Base-by-base conservation (phyloP, 768 basidiomycete species). In the Podaxis carcinomalis region DNA sequence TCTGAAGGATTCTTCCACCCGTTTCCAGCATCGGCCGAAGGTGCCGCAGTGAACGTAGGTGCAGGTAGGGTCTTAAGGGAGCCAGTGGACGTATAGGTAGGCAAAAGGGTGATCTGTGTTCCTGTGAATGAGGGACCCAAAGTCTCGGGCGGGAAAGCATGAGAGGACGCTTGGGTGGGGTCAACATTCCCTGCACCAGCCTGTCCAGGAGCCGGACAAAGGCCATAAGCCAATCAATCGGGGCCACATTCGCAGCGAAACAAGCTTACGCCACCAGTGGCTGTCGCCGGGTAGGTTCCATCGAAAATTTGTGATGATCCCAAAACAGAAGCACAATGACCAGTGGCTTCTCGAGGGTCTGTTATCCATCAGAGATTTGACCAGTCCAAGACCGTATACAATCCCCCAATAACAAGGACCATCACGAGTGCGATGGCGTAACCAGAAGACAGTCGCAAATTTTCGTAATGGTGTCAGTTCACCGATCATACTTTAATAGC, bases 1-100 rank as follows among this genome's bases (percentile, higher is more conserved):
- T 96, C 95, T 3, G 76, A 74, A 14, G 83, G 62, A 69, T 93
- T 88, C 59, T 76, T 75, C 94, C 94, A 96, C 42, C 94, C 94
- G 37, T 74, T 76, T 3, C 93, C 94, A 4, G 82, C 83, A 32
- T 67, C 70, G 4, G 79, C 77, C 32, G 77, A 78, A 21, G 83
- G 80, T 9, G 82, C 82, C 32, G 80, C 72, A 2, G 86, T 83
- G 69, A 88, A 87, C 10, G 84, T 86, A 13, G 88, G 88, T 37
- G 75, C 83, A 44, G 81, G 78, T 35, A 91, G 75, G 23, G 87
- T 86, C 59, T 83, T 80, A 59, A 90, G 68, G 3, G 78, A 66
- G 19, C 90, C 89, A 3, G 90, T 90, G 3, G 84, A 77, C 4
- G 89, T 90, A 70, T 92, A 93, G 14, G 84, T 83, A 3, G 90